These are phyloP conservation scores for Geoglossum cookeanum DNA, from an alignment of 2,329 filamentous ascomycete species.

Conservation along the genomic window DNA sequence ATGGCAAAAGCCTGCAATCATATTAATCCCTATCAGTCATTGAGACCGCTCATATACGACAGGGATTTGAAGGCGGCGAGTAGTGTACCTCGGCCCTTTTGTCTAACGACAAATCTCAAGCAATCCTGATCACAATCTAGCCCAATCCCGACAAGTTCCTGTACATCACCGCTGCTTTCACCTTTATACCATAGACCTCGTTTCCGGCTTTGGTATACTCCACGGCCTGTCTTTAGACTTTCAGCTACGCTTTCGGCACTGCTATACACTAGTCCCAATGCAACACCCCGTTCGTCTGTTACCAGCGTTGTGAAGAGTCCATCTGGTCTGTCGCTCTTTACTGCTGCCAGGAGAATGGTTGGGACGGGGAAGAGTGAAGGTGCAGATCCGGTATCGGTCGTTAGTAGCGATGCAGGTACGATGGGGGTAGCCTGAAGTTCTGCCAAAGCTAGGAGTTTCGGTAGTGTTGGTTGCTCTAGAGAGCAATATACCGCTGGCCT, in stretches of 20 bases:
- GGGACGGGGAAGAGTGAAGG: constrained; percentile 43
- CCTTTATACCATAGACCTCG: constrained; percentile 94
- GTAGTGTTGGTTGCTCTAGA: constrained; percentile 19
- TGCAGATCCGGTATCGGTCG: constrained; percentile 41
- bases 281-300: constrained; percentile 67
- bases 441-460: background rate
- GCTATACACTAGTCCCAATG: constrained; percentile 84
- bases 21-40: background rate
- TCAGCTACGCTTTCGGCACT: constrained; percentile 78
- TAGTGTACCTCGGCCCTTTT: constrained; percentile 51
- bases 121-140: constrained; percentile 91
- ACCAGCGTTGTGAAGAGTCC: constrained; percentile 79
- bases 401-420: constrained; percentile 50
- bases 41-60: background rate
- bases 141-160: constrained; percentile 68
- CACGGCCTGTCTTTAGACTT: constrained; percentile 59
- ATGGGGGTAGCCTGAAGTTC: constrained; percentile 44
- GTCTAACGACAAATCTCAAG: constrained; percentile 71
- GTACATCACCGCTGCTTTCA: constrained; percentile 80
- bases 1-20: constrained; percentile 58
- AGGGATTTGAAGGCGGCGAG: background rate
- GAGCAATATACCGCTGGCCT: constrained; percentile 32
- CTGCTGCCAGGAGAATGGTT: constrained; percentile 52
- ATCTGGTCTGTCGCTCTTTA: constrained; percentile 66
- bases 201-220: constrained; percentile 93